phyloP scores from a whole-genome alignment of 2,329 filamentous ascomycete species.

The Diaporthe vaccinii region DNA sequence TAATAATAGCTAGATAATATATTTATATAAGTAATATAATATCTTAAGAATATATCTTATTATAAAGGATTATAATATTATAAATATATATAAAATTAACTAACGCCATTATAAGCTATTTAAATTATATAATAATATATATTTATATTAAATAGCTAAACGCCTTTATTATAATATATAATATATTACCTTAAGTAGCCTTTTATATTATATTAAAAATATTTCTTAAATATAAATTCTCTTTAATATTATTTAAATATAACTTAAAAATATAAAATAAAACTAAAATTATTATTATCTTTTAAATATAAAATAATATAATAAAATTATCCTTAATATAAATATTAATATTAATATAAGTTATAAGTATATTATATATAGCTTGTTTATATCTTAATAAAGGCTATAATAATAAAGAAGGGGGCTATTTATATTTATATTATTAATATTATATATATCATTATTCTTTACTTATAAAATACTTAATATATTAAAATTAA shows the following conservation, averaged over 20 bases:
- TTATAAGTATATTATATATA: neutral
- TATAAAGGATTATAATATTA: neutral
- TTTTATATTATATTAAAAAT: neutral
- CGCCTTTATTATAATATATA: neutral
- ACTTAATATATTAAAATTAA: neutral
- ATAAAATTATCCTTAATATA: neutral
- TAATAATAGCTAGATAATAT: neutral
- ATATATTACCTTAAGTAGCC: neutral
- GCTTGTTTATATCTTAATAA: neutral
- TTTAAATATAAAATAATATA: neutral
- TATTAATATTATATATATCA: neutral
- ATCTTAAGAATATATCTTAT: neutral
- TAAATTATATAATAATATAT: neutral
- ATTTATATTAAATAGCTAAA: neutral
- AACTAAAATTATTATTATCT: neutral
- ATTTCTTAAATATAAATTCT: neutral
- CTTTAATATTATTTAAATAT: neutral
- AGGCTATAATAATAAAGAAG: neutral
- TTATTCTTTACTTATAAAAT: neutral
- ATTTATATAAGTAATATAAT: neutral
- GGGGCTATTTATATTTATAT: neutral
- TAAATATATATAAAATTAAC: neutral
- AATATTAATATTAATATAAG: neutral
- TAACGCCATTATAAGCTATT: neutral
- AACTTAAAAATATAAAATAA: neutral